phyloP scores from a whole-genome alignment of 2,329 filamentous ascomycete genomes.

The Rasamsonia emersonii region DNA sequence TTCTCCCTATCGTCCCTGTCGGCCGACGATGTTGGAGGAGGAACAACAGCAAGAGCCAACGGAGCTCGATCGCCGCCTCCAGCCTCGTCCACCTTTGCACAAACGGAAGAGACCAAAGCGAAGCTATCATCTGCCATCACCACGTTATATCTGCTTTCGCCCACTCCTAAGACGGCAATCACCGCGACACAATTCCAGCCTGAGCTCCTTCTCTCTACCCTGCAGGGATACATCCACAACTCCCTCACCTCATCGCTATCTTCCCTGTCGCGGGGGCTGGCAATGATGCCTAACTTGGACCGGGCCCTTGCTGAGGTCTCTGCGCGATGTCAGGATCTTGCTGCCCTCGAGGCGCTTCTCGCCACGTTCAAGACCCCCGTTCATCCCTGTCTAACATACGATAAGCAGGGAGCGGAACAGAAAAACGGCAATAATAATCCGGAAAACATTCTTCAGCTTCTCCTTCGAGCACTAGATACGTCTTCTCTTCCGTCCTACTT shows the following conservation, averaged over 20 bases:
- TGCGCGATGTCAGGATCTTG: conserved; percentile 77
- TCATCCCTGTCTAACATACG: conserved; percentile 53
- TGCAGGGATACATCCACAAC: conserved; percentile 76
- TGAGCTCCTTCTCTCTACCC: conserved; percentile 61
- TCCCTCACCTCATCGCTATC: conserved; percentile 71
- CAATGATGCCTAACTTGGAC: conserved; percentile 72
- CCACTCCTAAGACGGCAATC: conserved; percentile 45
- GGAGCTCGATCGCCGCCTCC: conserved; percentile 14
- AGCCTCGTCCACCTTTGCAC: conserved; percentile 43
- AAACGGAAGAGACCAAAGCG: conserved; percentile 65
- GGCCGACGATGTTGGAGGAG: conserved; percentile 11
- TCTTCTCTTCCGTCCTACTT: conserved; percentile 83
- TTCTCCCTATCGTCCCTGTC: conserved; percentile 63
- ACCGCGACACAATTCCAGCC: conserved; percentile 49
- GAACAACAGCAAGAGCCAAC: conserved; percentile 5
- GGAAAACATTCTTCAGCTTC: conserved; percentile 57
- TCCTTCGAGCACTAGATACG: conserved; percentile 75
- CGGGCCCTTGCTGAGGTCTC: conserved; percentile 74
- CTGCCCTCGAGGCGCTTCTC: conserved; percentile 76
- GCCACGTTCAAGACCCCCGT: conserved; percentile 56
- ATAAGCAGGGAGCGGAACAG: conserved; percentile 12
- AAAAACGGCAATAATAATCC: conserved; percentile 21
- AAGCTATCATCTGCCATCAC: conserved; percentile 65
- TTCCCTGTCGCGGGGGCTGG: conserved; percentile 64
- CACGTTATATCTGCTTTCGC: conserved; percentile 74